Evolutionary conservation across 305 asterid genomes (phyloP), one percentile per base, ranked within the genome.

Genomic region (Nicotiana rustica): DNA sequence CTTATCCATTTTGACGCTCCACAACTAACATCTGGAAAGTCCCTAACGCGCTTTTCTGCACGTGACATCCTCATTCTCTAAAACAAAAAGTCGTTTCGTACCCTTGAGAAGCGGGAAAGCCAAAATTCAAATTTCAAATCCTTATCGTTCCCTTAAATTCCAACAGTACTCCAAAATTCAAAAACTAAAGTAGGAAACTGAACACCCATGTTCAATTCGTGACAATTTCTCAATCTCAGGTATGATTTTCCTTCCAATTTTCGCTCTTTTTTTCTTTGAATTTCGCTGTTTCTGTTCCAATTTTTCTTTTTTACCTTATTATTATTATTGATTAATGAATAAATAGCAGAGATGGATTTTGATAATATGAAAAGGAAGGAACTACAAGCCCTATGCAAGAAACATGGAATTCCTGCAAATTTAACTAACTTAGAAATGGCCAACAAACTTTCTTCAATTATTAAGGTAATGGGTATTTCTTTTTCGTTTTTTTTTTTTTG

Each of bases 391-490:
- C 41, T 94, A 49, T 94, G 98, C 87, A 93, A 90, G 88, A 86
- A 90, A 81, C 91, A 90, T 78, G 86, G 75, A 29, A 88, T 94
- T 67, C 96, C 92, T 29, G 97, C 97, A 2, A 93, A 92, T 86
- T 82, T 92, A 70, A 85, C 94, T 3, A 94, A 93, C 85, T 67
- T 85, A 56, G 92, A 91, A 77, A 89, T 92, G 96, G 93, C 88
- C 60, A 71, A 85, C 85, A 86, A 44, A 79, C 96, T 94, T 59
- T 38, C 88, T 65, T 85, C 89, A 38, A 71, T 85, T 83, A 64
- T 86, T 21, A 82, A 85, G 97, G 98, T 94, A 86, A 77, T 33
- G 19, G 13, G 10, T 6, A 33, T 62, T 77, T 18, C 44, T 59
- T 47, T 36, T 38, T 67, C 2, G 10, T 18, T 5, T 19, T 1